Evolutionary conservation across 2,329 filamentous ascomycete genomes (phyloP).

Genomic region (Metarhizium robertsii): DNA sequence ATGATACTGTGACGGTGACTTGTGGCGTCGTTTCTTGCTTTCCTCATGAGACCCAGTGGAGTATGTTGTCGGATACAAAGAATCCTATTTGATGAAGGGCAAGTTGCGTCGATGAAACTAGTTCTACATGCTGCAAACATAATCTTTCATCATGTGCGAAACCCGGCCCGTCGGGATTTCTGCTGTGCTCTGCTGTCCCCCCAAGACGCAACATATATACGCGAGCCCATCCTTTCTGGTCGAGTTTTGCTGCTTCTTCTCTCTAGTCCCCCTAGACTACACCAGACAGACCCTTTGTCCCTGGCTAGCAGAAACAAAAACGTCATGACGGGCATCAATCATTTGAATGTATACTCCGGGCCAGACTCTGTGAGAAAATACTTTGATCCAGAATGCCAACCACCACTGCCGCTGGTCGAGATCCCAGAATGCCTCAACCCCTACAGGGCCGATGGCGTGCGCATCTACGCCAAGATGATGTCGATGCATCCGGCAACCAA

Average conservation of each 20-base stretch:
- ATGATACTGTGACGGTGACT: neutral
- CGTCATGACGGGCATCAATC: slow-evolving; percentile 16
- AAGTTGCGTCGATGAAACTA: too few species aligned
- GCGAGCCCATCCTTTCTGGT: neutral
- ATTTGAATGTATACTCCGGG: slow-evolving; percentile 45
- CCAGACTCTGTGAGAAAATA: slow-evolving; percentile 46
- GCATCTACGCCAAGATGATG: slow-evolving; percentile 58
- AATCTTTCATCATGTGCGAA: too few species aligned
- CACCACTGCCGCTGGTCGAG: slow-evolving; percentile 50
- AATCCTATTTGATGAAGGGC: neutral
- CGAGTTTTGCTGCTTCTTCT: neutral
- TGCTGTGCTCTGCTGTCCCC: neutral
- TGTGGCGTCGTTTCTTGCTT: neutral
- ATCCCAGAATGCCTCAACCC: slow-evolving; percentile 47
- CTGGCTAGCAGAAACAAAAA: neutral
- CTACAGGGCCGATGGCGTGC: slow-evolving; percentile 44
- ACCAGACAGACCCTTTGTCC: too few species aligned
- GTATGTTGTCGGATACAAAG: neutral
- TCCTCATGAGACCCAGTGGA: neutral
- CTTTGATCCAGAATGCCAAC: slow-evolving; percentile 47
- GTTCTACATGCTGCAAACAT: too few species aligned
- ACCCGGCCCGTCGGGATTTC: neutral
- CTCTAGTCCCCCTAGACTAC: neutral
- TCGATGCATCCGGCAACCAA: slow-evolving; percentile 52
- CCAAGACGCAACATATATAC: neutral